These are phyloP conservation scores for Omphalea diandra DNA, from an alignment of 441 rosid genomes.

Conservation along the genomic window DNA sequence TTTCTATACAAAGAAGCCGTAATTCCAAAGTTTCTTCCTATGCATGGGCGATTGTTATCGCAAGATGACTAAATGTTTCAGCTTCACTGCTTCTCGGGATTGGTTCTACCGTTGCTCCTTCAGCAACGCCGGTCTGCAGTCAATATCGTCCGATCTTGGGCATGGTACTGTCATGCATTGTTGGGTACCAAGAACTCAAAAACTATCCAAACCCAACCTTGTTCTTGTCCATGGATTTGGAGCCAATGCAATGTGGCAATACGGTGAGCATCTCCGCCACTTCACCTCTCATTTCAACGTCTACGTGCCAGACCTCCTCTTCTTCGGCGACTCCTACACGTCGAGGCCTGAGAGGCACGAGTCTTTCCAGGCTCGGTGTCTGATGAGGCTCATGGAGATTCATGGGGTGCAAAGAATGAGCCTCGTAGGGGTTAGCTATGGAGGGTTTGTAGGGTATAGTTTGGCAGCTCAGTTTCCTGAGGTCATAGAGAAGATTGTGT, in stretches of 20 bases:
- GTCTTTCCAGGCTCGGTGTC: constrained; percentile 53
- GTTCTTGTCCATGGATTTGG: constrained; percentile 72
- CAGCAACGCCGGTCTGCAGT: constrained; percentile 56
- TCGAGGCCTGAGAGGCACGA: constrained; percentile 43
- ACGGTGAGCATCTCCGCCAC: constrained; percentile 49
- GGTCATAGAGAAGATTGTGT: constrained; percentile 49
- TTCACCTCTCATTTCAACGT: constrained; percentile 55
- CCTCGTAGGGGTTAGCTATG: constrained; percentile 68
- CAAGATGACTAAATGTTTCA: constrained; percentile 49
- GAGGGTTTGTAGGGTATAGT: constrained; percentile 73
- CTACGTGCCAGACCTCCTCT: constrained; percentile 68
- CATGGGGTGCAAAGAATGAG: constrained; percentile 46
- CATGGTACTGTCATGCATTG: constrained; percentile 64
- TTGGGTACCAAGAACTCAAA: constrained; percentile 55
- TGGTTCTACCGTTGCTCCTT: constrained; percentile 64
- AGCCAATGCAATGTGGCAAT: constrained; percentile 83
- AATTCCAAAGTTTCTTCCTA: background rate
- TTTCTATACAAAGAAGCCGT: too few relatives aligned
- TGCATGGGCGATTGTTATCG: too few relatives aligned
- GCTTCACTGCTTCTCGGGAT: constrained; percentile 75
- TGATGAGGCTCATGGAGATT: constrained; percentile 50
- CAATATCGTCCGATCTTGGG: constrained; percentile 43
- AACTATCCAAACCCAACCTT: constrained; percentile 47
- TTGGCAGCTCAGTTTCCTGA: constrained; percentile 57
- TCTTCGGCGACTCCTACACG: constrained; percentile 53